phyloP scores from a whole-genome alignment of 2,329 filamentous ascomycete genomes.

The Capronia coronata region DNA sequence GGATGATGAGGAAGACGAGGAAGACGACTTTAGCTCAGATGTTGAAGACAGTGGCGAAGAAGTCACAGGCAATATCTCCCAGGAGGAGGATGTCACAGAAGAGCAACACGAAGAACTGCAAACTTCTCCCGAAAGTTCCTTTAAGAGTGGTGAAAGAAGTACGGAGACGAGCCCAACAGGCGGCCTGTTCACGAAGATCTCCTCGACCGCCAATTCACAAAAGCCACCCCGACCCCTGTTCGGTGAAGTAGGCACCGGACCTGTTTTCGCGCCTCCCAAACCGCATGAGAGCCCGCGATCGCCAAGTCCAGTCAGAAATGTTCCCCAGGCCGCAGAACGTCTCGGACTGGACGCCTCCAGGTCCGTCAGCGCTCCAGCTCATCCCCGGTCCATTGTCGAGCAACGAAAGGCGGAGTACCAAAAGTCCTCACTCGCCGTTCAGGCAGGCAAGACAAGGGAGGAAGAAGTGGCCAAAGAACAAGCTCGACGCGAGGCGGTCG shows the following conservation, averaged over 20 bases:
- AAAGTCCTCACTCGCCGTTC: conserved; percentile 24
- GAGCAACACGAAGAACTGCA: conserved; percentile 34
- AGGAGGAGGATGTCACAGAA: conserved; percentile 23
- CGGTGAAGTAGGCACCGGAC: conserved; percentile 39
- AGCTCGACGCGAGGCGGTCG: conserved; percentile 22
- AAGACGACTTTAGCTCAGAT: conserved; percentile 35
- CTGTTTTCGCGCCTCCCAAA: conserved; percentile 35
- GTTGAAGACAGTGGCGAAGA: conserved; percentile 45
- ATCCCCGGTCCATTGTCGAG: conserved; percentile 36
- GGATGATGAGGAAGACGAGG: conserved; percentile 13
- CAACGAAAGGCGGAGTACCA: conserved; percentile 37
- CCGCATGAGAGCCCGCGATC: conserved; percentile 39
- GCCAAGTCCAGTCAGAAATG: conserved; percentile 41
- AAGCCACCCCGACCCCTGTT: conserved; percentile 36
- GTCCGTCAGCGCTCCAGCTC: conserved; percentile 36
- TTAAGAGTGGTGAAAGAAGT: conserved; percentile 36
- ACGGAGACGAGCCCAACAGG: conserved; percentile 36
- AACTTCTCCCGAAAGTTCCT: conserved; percentile 42
- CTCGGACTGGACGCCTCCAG: conserved; percentile 33
- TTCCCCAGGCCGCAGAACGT: conserved; percentile 29
- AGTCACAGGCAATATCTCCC: conserved; percentile 37
- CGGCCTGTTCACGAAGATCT: conserved; percentile 38
- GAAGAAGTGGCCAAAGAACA: conserved; percentile 25
- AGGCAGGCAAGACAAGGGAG: conserved; percentile 21
- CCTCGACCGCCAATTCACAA: conserved; percentile 30